A percentile compares a stretch with the other conserved stretches of the same genome.
These are phyloP conservation scores for Arctium lappa DNA, from an alignment of 129 eudicot species.

Conservation along the genomic window DNA sequence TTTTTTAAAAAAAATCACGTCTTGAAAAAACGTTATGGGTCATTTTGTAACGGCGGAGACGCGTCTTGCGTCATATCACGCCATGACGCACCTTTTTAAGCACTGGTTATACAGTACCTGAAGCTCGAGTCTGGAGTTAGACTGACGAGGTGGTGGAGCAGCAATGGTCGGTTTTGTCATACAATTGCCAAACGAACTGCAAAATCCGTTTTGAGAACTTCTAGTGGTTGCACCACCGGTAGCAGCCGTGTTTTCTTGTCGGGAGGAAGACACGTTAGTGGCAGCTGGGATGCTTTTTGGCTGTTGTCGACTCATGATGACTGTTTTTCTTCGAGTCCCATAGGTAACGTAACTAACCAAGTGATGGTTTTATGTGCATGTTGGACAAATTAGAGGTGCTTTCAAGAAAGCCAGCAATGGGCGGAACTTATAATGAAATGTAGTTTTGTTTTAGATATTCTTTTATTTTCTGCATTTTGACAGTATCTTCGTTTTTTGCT, in stretches of 20 bases:
- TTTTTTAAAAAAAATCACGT: no score
- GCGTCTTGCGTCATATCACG: no score
- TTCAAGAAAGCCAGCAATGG: conserved; percentile 31
- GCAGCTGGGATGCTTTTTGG: conserved; percentile 13
- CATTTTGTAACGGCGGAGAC: no score
- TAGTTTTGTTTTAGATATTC: conserved; percentile 3
- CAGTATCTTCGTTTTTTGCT: no score
- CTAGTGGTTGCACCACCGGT: neutral
- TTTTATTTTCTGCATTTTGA: no score
- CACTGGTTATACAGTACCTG: conserved; percentile 9
- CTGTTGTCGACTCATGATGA: conserved; percentile 15
- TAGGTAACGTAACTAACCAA: neutral
- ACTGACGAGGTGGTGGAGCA: conserved; percentile 29
- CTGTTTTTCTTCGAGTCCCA: neutral
- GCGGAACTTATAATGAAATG: conserved; percentile 25
- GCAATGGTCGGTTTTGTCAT: conserved; percentile 35
- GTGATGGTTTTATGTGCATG: neutral
- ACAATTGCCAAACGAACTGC: conserved; percentile 30
- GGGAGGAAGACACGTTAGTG: conserved; percentile 7
- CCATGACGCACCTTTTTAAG: no score
- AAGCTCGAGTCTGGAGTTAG: conserved; percentile 24
- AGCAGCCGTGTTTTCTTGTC: neutral
- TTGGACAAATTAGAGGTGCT: conserved; percentile 24
- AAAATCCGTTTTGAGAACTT: conserved; percentile 26
- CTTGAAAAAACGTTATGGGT: no score